Percentiles rank a stretch among this genome's conserved stretches.
Evolutionary conservation across 192 early-diverging fungal species (phyloP).

Genomic region (Dissophora ornata): DNA sequence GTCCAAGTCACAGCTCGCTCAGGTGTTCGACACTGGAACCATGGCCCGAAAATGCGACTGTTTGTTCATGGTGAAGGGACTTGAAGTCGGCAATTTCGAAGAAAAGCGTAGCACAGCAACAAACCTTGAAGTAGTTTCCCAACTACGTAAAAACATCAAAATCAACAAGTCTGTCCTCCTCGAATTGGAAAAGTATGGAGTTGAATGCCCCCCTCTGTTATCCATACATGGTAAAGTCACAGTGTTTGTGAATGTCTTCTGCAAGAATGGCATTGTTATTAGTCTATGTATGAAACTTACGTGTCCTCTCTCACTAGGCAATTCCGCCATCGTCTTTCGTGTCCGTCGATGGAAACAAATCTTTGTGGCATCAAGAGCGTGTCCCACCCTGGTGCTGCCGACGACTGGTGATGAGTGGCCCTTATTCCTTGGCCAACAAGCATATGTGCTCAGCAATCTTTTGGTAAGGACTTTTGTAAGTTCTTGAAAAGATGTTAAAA

Average conservation of each 20-base stretch:
- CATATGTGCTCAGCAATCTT: constrained; percentile 10
- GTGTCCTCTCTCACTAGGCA: constrained; percentile 6
- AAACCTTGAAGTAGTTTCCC: constrained; percentile 18
- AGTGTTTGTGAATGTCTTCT: constrained; percentile 7
- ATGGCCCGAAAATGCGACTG: constrained; percentile 28
- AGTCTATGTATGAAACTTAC: constrained; percentile 18
- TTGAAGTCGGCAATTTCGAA: constrained; percentile 44
- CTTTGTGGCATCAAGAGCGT: constrained; percentile 15
- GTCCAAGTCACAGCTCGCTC: constrained; percentile 19
- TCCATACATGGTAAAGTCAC: constrained; percentile 24
- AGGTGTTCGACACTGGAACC: constrained; percentile 20
- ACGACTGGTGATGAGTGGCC: constrained; percentile 10
- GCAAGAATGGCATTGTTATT: not conserved
- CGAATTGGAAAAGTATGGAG: constrained; percentile 24
- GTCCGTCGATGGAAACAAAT: constrained; percentile 17
- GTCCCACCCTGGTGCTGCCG: constrained; percentile 10
- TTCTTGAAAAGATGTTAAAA: not conserved
- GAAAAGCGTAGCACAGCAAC: constrained; percentile 11
- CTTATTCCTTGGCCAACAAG: constrained; percentile 11
- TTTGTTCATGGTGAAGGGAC: constrained; percentile 21
- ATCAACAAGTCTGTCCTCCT: constrained; percentile 32
- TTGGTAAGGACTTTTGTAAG: constrained; percentile 13
- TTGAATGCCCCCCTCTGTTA: constrained; percentile 26
- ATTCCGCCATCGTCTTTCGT: constrained; percentile 15
- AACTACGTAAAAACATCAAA: constrained; percentile 28